Conservation (phyloP, 805 yeast species). For the Candida verbasci region DNA sequence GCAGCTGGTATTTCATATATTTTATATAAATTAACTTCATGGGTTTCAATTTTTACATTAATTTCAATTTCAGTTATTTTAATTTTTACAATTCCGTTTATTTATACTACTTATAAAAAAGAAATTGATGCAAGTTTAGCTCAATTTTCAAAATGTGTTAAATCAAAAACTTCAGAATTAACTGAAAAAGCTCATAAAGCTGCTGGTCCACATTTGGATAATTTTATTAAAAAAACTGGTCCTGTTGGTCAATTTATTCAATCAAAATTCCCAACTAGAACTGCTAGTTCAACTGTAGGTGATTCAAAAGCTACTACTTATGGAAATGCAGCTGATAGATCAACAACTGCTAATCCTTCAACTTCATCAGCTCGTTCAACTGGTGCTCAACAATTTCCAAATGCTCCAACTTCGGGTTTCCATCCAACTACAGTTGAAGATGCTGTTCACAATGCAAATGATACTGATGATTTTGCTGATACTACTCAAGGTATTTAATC, state of each 20-base stretch:
- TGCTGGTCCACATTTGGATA: slow-evolving; percentile 55
- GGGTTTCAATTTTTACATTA: slow-evolving; percentile 70
- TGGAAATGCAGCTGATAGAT: slow-evolving; percentile 28
- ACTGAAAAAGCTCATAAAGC: slow-evolving; percentile 34
- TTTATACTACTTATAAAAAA: slow-evolving; percentile 69
- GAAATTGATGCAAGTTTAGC: slow-evolving; percentile 68
- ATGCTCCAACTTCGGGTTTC: slow-evolving; percentile 28
- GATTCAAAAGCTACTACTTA: slow-evolving; percentile 16
- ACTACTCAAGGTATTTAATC: slow-evolving; percentile 5
- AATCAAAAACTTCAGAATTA: slow-evolving; percentile 46
- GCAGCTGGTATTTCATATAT: slow-evolving; percentile 65
- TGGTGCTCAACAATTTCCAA: slow-evolving; percentile 38
- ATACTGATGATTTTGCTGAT: slow-evolving; percentile 11
- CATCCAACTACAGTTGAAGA: slow-evolving; percentile 20
- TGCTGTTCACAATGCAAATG: slow-evolving; percentile 18
- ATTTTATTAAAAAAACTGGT: slow-evolving; percentile 55
- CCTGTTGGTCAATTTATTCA: slow-evolving; percentile 62
- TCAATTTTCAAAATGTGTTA: slow-evolving; percentile 40
- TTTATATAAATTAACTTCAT: slow-evolving; percentile 66
- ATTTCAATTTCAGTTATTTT: slow-evolving; percentile 51
- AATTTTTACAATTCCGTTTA: slow-evolving; percentile 70
- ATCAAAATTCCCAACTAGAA: slow-evolving; percentile 58
- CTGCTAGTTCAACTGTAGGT: slow-evolving; percentile 68
- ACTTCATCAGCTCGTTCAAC: slow-evolving; percentile 21
- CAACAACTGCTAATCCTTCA: slow-evolving; percentile 25